A percentile compares a stretch with the other conserved stretches of the same genome.
Evolutionary conservation across 2,329 filamentous ascomycete genomes (phyloP).

Genomic region (Exophiala alcalophila): DNA sequence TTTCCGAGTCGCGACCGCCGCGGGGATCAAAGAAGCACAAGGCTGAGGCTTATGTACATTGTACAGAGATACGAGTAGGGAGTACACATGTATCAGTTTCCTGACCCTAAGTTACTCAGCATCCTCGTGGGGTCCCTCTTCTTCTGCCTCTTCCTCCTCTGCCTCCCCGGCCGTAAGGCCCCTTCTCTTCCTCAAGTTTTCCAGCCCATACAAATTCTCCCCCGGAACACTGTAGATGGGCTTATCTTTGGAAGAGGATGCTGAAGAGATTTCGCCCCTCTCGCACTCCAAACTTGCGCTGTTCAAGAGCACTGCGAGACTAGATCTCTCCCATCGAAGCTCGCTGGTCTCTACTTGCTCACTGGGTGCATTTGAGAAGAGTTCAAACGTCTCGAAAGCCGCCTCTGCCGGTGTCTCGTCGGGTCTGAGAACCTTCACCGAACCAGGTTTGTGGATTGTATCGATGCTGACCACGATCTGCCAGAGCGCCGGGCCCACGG

Average conservation of each 20-base stretch:
- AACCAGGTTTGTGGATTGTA: slow-evolving; percentile 50
- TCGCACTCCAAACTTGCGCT: slow-evolving; percentile 4
- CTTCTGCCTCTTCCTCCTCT: slow-evolving; percentile 22
- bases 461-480: slow-evolving; percentile 51
- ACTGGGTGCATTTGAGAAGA: slow-evolving; percentile 13
- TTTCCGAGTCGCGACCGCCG: not conserved
- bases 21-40: too few relatives aligned
- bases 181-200: slow-evolving; percentile 40
- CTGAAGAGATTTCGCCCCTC: slow-evolving; percentile 3
- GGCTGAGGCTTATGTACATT: too few relatives aligned
- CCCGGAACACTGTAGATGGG: slow-evolving; percentile 27
- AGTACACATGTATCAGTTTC: too few relatives aligned
- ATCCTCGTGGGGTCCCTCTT: slow-evolving; percentile 2
- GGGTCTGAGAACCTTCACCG: slow-evolving; percentile 28
- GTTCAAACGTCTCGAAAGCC: slow-evolving; percentile 20
- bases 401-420: slow-evolving; percentile 11
- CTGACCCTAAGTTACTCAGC: too few relatives aligned
- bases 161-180: slow-evolving; percentile 16
- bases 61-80: too few relatives aligned
- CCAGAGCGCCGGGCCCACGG: slow-evolving; percentile 33
- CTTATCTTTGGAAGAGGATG: slow-evolving; percentile 6
- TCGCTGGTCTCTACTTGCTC: not conserved
- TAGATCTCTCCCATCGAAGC: slow-evolving; percentile 22
- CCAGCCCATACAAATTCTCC: slow-evolving; percentile 38
- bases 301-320: slow-evolving; percentile 23